Evolutionary conservation across 2,329 filamentous ascomycete genomes (phyloP).

Genomic region (Cytospora schulzeri): DNA sequence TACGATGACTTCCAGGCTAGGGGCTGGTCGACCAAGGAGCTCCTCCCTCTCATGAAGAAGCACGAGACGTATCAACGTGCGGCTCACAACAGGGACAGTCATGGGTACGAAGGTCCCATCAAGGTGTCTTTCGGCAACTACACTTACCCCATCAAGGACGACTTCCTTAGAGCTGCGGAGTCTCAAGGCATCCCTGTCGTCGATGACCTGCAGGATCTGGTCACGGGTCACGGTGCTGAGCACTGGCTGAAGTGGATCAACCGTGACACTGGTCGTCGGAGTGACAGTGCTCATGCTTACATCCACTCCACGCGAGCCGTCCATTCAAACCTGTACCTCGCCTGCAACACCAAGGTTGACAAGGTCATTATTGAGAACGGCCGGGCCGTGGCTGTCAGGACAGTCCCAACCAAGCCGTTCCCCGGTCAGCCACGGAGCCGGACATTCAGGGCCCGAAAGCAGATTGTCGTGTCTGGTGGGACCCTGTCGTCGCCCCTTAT

Average conservation of each 20-base stretch:
- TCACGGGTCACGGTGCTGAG: constrained; percentile 70
- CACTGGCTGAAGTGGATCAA: constrained; percentile 90
- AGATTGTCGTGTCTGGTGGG: constrained; percentile 72
- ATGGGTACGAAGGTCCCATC: constrained; percentile 79
- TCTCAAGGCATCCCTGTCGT: constrained; percentile 75
- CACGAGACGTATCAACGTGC: constrained; percentile 76
- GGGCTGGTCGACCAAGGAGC: constrained; percentile 77
- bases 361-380: constrained; percentile 75
- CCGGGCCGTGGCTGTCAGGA: constrained; percentile 70
- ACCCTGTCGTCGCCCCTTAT: constrained; percentile 75
- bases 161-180: constrained; percentile 73
- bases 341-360: constrained; percentile 76
- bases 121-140: constrained; percentile 83
- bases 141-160: constrained; percentile 79
- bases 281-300: constrained; percentile 77
- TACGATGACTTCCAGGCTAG: constrained; percentile 80
- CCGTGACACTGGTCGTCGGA: constrained; percentile 69
- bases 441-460: constrained; percentile 69
- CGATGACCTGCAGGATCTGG: constrained; percentile 75
- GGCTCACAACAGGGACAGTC: constrained; percentile 66
- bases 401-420: constrained; percentile 68
- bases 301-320: constrained; percentile 74
- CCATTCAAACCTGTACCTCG: constrained; percentile 70
- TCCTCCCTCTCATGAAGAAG: constrained; percentile 77
- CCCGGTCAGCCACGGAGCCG: constrained; percentile 47